These are phyloP conservation scores for Rhizopogon vinicolor DNA, from an alignment of 768 basidiomycete genomes.

Conservation along the genomic window DNA sequence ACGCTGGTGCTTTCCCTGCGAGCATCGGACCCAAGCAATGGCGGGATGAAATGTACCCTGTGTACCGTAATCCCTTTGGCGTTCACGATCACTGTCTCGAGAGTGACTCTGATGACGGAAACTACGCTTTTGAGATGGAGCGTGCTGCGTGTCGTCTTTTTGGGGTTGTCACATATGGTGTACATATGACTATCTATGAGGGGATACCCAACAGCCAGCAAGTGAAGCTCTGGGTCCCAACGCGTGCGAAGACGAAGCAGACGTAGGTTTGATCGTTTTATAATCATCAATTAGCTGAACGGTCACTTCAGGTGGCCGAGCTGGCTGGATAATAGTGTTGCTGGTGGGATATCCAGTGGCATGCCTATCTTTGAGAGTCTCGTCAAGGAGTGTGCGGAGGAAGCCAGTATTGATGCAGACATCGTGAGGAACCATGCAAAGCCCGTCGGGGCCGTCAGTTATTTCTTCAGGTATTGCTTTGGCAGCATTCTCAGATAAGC, in stretches of 20 bases:
- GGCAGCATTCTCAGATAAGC: background rate
- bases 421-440: slow-evolving; percentile 57
- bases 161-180: slow-evolving; percentile 86
- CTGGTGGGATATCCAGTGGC: slow-evolving; percentile 87
- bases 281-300: background rate
- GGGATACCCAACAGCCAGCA: slow-evolving; percentile 30
- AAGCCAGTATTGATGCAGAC: slow-evolving; percentile 75
- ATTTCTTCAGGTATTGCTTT: slow-evolving; percentile 61
- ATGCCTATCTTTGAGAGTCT: slow-evolving; percentile 67
- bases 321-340: slow-evolving; percentile 84
- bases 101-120: slow-evolving; percentile 32
- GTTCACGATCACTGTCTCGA: slow-evolving; percentile 26
- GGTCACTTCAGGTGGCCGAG: slow-evolving; percentile 66
- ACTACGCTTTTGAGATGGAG: slow-evolving; percentile 87
- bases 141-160: slow-evolving; percentile 86
- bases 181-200: slow-evolving; percentile 78
- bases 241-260: slow-evolving; percentile 78
- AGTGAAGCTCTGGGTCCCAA: slow-evolving; percentile 82
- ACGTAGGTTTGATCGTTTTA: slow-evolving; percentile 52
- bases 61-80: slow-evolving; percentile 70
- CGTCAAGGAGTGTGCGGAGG: slow-evolving; percentile 91
- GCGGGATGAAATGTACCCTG: slow-evolving; percentile 80
- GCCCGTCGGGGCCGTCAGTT: slow-evolving; percentile 68
- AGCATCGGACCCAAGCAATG: slow-evolving; percentile 76
- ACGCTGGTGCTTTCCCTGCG: slow-evolving; percentile 50